Evolutionary conservation across 768 basidiomycete species (phyloP), one percentile per base, ranked within the genome.

Genomic region (Suillus hirtellus): DNA sequence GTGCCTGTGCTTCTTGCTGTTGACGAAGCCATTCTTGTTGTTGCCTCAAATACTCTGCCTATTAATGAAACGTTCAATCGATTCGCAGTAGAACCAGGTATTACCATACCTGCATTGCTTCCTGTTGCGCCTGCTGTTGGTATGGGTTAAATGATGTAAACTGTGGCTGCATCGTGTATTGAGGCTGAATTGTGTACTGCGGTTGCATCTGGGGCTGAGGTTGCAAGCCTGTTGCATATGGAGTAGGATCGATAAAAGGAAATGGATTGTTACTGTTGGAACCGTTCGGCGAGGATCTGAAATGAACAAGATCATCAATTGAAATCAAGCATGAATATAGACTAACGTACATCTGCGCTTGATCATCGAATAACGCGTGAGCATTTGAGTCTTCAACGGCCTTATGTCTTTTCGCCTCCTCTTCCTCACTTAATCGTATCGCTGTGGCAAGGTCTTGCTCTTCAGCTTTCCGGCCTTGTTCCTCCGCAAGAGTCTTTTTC

Each of bases 91-190:
- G 27, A 14, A 38, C 21, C 38, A 34, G 35, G 34, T 11, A 3
- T 50, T 19, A 47, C 31, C 56, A 17, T 53, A 81, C 84, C 78
- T 92, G 92, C 69, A 88, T 84, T 17, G 89, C 89, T 75, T 96
- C 94, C 69, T 96, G 94, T 69, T 96, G 91, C 54, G 90, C 86
- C 72, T 96, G 96, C 73, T 95, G 94, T 71, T 93, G 92, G 66
- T 93, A 95, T 0, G 93, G 93, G 75, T 99, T 99, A 82, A 94
- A 98, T 1, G 92, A 88, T 9, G 93, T 95, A 74, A 91, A 93
- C 69, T 96, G 95, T 0, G 92, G 91, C 67, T 90, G 90, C 52
- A 94, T 70, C 14, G 82, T 78, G 5, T 80, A 88, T 68, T 95
- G 94, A 3, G 91, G 89, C 71, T 93, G 92, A 35, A 93, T 31